These are phyloP conservation scores for Xylaria sp. DNA, from an alignment of 2,329 filamentous ascomycete species.

Conservation along the genomic window DNA sequence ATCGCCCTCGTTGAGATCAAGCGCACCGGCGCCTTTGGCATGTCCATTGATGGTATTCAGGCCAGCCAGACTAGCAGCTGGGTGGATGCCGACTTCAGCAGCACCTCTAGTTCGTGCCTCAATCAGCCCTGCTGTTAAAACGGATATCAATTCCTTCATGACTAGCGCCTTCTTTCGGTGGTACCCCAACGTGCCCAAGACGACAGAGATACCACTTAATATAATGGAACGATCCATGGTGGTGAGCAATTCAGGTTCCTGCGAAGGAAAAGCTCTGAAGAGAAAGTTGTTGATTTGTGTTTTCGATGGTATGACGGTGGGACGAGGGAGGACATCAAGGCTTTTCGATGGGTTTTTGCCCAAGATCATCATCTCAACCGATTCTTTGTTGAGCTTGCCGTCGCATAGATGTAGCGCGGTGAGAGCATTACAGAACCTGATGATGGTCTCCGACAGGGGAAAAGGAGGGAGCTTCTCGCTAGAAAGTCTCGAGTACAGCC, in stretches of 20 bases:
- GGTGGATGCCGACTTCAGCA: slow-evolving; percentile 93
- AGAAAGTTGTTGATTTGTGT: slow-evolving; percentile 60
- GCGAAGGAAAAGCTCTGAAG: slow-evolving; percentile 65
- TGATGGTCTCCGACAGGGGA: slow-evolving; percentile 65
- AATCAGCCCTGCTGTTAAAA: slow-evolving; percentile 77
- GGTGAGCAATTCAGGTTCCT: slow-evolving; percentile 60
- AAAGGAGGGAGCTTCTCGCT: slow-evolving; percentile 66
- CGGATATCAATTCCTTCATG: slow-evolving; percentile 75
- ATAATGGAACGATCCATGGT: slow-evolving; percentile 73
- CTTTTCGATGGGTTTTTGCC: slow-evolving; percentile 51
- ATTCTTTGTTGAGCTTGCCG: slow-evolving; percentile 56
- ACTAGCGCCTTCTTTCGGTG: slow-evolving; percentile 89
- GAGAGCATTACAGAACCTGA: slow-evolving; percentile 67
- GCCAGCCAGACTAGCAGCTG: slow-evolving; percentile 77
- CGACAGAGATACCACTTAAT: slow-evolving; percentile 78
- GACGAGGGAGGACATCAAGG: slow-evolving; percentile 48
- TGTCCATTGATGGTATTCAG: slow-evolving; percentile 53
- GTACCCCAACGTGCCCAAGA: slow-evolving; percentile 73
- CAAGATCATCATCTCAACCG: slow-evolving; percentile 60
- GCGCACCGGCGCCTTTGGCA: slow-evolving; percentile 46
- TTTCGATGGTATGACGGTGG: slow-evolving; percentile 53
- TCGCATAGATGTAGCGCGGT: slow-evolving; percentile 60
- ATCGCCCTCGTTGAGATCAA: slow-evolving; percentile 60
- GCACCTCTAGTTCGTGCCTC: slow-evolving; percentile 89
- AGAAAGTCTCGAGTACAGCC: slow-evolving; percentile 65